A percentile compares a stretch with the other conserved stretches of the same genome.
phyloP scores from a whole-genome alignment of 208 protist genomes.

The Tritrichomonas foetus region DNA sequence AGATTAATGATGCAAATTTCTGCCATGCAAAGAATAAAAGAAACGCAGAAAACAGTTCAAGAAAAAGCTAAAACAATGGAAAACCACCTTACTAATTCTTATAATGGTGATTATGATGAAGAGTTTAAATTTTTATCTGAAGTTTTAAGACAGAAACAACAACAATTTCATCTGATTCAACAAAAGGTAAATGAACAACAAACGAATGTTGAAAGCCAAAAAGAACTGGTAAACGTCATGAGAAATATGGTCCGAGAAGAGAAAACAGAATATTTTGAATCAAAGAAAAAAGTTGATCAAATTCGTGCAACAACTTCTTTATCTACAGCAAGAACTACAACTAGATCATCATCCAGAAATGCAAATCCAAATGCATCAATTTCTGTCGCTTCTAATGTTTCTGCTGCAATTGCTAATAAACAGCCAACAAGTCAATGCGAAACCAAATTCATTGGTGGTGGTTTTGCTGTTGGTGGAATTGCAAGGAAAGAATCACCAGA shows the following conservation, averaged over 20 bases:
- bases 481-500: not conserved
- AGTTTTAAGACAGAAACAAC: not conserved
- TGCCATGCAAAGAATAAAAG: not conserved
- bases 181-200: not conserved
- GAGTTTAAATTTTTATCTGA: not conserved
- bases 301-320: not conserved
- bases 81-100: not conserved
- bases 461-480: not conserved
- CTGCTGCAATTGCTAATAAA: no score
- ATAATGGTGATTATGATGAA: not conserved
- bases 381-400: no score
- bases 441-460: constrained; percentile 1
- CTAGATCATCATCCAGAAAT: no score
- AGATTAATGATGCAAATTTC: not conserved
- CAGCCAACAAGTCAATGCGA: no score
- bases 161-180: not conserved
- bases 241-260: not conserved
- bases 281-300: not conserved
- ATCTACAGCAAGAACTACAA: no score
- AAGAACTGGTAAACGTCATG: not conserved
- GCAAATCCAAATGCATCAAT: no score
- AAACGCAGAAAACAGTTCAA: not conserved
- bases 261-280: not conserved
- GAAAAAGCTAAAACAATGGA: not conserved
- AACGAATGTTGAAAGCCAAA: not conserved